phyloP scores from a whole-genome alignment of 768 basidiomycete species.

The Pleurotus salmoneostramineus region DNA sequence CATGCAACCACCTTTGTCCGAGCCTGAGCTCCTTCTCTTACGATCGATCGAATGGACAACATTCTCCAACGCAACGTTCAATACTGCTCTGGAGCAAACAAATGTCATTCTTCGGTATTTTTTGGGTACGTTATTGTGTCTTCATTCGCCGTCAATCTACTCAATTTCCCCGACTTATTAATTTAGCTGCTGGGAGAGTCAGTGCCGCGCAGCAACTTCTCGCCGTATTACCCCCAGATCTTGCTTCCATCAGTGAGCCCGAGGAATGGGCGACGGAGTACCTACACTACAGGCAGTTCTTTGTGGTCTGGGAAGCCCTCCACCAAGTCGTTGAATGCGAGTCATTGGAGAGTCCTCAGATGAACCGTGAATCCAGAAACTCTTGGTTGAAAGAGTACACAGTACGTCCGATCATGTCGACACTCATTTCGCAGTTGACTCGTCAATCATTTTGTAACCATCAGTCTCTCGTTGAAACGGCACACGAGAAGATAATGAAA shows the following conservation, averaged over 20 bases:
- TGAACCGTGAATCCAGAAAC: slow-evolving; percentile 53
- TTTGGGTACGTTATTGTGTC: slow-evolving; percentile 53
- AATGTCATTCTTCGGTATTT: slow-evolving; percentile 89
- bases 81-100: slow-evolving; percentile 78
- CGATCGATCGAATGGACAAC: slow-evolving; percentile 94
- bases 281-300: slow-evolving; percentile 77
- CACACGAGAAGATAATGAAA: slow-evolving; percentile 61
- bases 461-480: slow-evolving; percentile 59
- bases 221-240: slow-evolving; percentile 57
- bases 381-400: slow-evolving; percentile 66
- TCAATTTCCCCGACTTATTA: slow-evolving; percentile 1
- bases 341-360: slow-evolving; percentile 49
- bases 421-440: background rate
- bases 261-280: slow-evolving; percentile 74
- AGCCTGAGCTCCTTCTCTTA: slow-evolving; percentile 62
- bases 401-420: slow-evolving; percentile 25
- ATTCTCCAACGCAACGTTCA: slow-evolving; percentile 67
- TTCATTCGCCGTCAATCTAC: background rate
- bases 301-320: slow-evolving; percentile 67
- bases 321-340: slow-evolving; percentile 60
- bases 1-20: slow-evolving; percentile 51
- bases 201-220: slow-evolving; percentile 61
- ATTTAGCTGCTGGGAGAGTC: slow-evolving; percentile 67
- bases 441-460: background rate
- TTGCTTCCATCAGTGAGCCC: slow-evolving; percentile 58